A percentile compares a stretch with the other conserved stretches of the same genome.
Evolutionary conservation across 2,329 filamentous ascomycete species (phyloP).

Genomic region (Blastomyces silverae): DNA sequence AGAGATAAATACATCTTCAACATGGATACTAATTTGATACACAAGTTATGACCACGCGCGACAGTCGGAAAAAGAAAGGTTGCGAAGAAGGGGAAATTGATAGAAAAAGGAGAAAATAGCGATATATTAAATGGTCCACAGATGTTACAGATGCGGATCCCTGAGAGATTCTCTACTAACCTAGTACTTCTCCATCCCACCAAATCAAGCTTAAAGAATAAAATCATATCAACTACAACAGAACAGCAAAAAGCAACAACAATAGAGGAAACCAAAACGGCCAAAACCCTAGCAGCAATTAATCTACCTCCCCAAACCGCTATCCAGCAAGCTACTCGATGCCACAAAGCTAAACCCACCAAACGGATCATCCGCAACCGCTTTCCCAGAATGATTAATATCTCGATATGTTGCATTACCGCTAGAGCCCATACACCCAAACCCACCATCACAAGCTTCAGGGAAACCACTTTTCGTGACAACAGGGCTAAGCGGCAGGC

Average conservation of each 20-base stretch:
- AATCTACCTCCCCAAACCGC: conserved; percentile 26
- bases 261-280: not conserved
- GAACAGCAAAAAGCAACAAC: conserved; percentile 3
- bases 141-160: not conserved
- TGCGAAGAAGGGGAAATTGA: not conserved
- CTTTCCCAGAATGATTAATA: not conserved
- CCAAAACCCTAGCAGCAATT: not conserved
- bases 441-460: conserved; percentile 24
- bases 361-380: conserved; percentile 34
- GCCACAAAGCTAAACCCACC: conserved; percentile 47
- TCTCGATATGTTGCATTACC: not conserved
- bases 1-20: not conserved
- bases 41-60: not conserved
- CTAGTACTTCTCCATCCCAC: not conserved
- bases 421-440: not conserved
- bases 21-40: not conserved
- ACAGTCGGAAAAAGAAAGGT: not conserved
- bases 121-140: not conserved
- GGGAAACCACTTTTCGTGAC: conserved; percentile 33
- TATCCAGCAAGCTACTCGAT: conserved; percentile 43
- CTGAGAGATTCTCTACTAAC: not conserved
- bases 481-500: conserved; percentile 70
- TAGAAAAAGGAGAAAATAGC: not conserved
- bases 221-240: not conserved
- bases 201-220: not conserved